Evolutionary conservation across 805 yeast genomes (phyloP).

Genomic region (Candida qinlingensis): DNA sequence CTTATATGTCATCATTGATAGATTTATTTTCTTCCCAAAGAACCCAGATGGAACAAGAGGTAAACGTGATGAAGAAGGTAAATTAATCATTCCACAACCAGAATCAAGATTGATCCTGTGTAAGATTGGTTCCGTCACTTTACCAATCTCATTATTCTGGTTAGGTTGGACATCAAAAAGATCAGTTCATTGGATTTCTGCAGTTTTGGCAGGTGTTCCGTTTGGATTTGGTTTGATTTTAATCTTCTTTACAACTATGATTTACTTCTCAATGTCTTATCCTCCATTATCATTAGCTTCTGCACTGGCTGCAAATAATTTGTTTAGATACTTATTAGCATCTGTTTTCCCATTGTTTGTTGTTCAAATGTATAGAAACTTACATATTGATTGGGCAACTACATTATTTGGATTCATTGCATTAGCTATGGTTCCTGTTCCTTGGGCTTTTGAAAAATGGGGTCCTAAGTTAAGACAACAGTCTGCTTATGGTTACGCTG

Average conservation of each 20-base stretch:
- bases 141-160: constrained; percentile 74
- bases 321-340: constrained; percentile 69
- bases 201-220: constrained; percentile 71
- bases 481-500: constrained; percentile 58
- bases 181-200: constrained; percentile 69
- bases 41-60: constrained; percentile 62
- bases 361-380: constrained; percentile 69
- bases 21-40: constrained; percentile 43
- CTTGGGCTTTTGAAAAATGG: constrained; percentile 58
- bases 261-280: constrained; percentile 64
- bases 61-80: constrained; percentile 42
- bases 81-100: constrained; percentile 49
- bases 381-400: constrained; percentile 78
- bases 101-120: constrained; percentile 56
- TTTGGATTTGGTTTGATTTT: constrained; percentile 71
- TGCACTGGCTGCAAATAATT: constrained; percentile 85
- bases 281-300: constrained; percentile 78
- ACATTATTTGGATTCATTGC: constrained; percentile 61
- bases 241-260: constrained; percentile 64
- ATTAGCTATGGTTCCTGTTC: constrained; percentile 67
- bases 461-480: constrained; percentile 52
- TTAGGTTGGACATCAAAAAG: constrained; percentile 68
- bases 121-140: constrained; percentile 59
- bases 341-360: constrained; percentile 83
- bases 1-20: constrained; percentile 46